These are phyloP conservation scores for Naematelia encephala DNA, from an alignment of 768 basidiomycete species.

Conservation along the genomic window DNA sequence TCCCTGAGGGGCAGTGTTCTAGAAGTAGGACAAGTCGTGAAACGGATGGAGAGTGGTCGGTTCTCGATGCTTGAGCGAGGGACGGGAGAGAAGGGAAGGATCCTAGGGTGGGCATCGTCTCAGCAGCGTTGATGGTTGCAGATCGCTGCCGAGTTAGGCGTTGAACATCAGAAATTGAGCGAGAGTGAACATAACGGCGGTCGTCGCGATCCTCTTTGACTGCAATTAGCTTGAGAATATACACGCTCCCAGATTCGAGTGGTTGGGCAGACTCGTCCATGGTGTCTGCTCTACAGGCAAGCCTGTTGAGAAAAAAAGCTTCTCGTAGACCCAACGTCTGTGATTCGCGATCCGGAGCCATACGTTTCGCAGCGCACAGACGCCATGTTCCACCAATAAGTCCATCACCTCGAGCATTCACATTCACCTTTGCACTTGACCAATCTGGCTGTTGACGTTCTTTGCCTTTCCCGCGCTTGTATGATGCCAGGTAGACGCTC, in stretches of 20 bases:
- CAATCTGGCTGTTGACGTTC: neutral
- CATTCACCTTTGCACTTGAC: neutral
- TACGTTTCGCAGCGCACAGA: constrained; percentile 53
- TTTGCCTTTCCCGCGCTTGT: constrained; percentile 11
- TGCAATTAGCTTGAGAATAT: constrained; percentile 40
- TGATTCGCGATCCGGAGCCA: constrained; percentile 50
- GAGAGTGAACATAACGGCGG: constrained; percentile 11
- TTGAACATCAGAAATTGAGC: constrained; percentile 33
- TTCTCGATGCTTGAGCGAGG: constrained; percentile 15
- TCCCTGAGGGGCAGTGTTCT: constrained; percentile 42
- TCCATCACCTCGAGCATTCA: constrained; percentile 22
- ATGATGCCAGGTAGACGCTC: constrained; percentile 36
- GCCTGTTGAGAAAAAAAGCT: constrained; percentile 50
- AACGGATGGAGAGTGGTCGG: constrained; percentile 9
- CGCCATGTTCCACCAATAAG: constrained; percentile 36
- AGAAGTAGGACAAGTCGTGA: constrained; percentile 42
- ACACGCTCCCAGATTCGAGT: constrained; percentile 22
- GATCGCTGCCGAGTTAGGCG: constrained; percentile 23
- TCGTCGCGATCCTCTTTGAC: constrained; percentile 38
- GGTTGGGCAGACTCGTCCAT: neutral
- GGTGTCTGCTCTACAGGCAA: constrained; percentile 9
- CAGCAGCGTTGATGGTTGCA: constrained; percentile 21
- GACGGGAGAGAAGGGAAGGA: constrained; percentile 35
- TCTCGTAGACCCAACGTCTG: constrained; percentile 52
- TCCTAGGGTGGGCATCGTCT: constrained; percentile 11